Evolutionary conservation across 1,284 basidiomycete species (phyloP), one percentile per base, ranked within the genome.

Genomic region (Ganoderma sinense): DNA sequence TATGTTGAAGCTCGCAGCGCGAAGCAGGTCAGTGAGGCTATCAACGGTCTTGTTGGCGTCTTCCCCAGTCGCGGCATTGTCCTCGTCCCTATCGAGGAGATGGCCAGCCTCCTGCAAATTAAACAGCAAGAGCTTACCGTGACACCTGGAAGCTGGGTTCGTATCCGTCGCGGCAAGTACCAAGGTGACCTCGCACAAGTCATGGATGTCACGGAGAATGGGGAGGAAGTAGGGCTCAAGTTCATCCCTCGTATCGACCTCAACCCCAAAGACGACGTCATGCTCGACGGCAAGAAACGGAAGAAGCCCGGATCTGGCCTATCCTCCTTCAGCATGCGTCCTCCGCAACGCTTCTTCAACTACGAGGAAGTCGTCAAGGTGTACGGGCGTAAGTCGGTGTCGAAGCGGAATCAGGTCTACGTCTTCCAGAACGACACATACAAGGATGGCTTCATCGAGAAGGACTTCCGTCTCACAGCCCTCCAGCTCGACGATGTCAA

Each of bases 201-300:
- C 62, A 87, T 98, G 81, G 97, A 98, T 77, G 89, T 97, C 70
- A 92, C 93, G 11, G 95, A 97, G 79, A 98, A 97, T 70, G 97
- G 96, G 66, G 96, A 99, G 79, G 95, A 96, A 69, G 94, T 97
- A 62, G 96, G 95, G 1, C 86, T 99, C 76, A 95, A 96, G 80
- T 97, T 98, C 79, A 90, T 99, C 70, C 97, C 97, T 26, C 94
- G 98, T 78, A 98, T 99, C 80, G 98, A 99, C 82, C 86, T 99
- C 69, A 96, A 94, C 70, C 97, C 97, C 31, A 90, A 91, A 68
- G 96, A 97, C 70, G 93, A 95, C 56, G 85, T 82, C 8, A 83
- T 85, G 4, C 80, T 88, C 31, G 93, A 93, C 75, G 71, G 89
- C 33, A 87, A 87, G 78, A 94, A 94, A 78, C 87, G 91, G 63